Evolutionary conservation across 352 stramenopile genomes (phyloP), one percentile per base, ranked within the genome.

Genomic region (Phytopythium ostracodes): DNA sequence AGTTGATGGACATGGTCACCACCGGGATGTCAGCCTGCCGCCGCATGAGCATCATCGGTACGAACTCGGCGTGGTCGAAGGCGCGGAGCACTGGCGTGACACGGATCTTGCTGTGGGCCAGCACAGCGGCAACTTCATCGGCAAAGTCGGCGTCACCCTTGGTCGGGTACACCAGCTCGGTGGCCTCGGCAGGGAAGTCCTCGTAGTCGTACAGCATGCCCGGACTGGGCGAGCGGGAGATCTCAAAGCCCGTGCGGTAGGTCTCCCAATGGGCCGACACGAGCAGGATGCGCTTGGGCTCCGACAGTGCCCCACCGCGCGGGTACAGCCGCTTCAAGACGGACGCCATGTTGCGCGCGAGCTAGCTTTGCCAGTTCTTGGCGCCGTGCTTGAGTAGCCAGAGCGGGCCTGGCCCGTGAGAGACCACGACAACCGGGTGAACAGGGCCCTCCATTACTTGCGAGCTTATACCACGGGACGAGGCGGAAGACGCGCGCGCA

Each of bases 11-110:
- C 46, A 97, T 66, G 49, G 73, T 82, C 31, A 97, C 89, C 12
- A 97, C 73, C 2, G 92, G 91, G 56, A 97, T 86, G 59, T 96
- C 79, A 0, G 82, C 87, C 36, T 94, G 68, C 5, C 85, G 81
- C 44, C 84, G 90, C 59, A 96, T 90, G 49, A 96, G 56, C 66
- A 85, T 88, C 50, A 97, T 65, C 18, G 91, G 92, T 18, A 98
- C 77, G 71, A 97, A 97, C 6, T 89, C 71, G 27, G 85, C 92
- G 73, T 98, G 92, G 74, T 98, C 91, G 55, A 87, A 96, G 2
- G 85, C 89, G 55, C 92, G 78, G 31, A 75, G 62, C 4, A 68
- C 50, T 42, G 95, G 74, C 51, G 68, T 63, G 29, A 68, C 70
- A 33, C 61, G 65, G 47, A 96, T 80, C 51, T 88, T 87, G 35